Base-by-base conservation (phyloP, 192 early-diverging fungal genomes). In the Rhizophagus clarus region DNA sequence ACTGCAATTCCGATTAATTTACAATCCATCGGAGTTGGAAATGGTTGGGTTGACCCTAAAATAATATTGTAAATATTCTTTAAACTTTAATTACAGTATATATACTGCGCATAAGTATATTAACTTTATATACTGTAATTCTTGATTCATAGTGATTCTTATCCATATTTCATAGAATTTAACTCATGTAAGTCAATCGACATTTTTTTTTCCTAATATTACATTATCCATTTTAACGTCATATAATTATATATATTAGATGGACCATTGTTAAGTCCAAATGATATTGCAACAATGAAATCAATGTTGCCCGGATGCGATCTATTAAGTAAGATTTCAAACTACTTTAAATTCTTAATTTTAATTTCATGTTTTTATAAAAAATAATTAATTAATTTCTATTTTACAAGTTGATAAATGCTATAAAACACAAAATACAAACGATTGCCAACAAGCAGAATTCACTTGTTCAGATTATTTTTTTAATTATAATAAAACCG, bases 1-100 rank as follows among this genome's bases (percentile, higher is more conserved):
- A 34, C 32, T 24, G 0, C 81, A 83, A 29, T 83, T 17, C 22
- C 32, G 11, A 77, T 90, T 24, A 85, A 84, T 14, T 70, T 90
- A n/a, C 47, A 76, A 17, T 86, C 85, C 6, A 82, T 90, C 32
- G 89, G 87, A 8, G 86, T 90, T 51, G 88, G 89, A 70, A 89
- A 90, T 75, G 89, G 89, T 2, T 10, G 89, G 82, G 83, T 86
- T 32, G 89, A 90, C 75, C 80, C n/a, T 83, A 78, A 12, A 71
- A 83, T 56, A 82, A n/a, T 12, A 90, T 90, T 76, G 87, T 80
- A n/a, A 88, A 86, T 61, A 20, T 61, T 15, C 60, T 56, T 83
- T 4, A 40, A 32, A 32, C 32, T 32, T 42, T 77, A n/a, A n/a
- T n/a, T n/a, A n/a, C n/a, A n/a, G n/a, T n/a, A n/a, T n/a, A n/a